Conservation (phyloP, 2,329 filamentous ascomycete species). For the Tolypocladium ovalisporum region DNA sequence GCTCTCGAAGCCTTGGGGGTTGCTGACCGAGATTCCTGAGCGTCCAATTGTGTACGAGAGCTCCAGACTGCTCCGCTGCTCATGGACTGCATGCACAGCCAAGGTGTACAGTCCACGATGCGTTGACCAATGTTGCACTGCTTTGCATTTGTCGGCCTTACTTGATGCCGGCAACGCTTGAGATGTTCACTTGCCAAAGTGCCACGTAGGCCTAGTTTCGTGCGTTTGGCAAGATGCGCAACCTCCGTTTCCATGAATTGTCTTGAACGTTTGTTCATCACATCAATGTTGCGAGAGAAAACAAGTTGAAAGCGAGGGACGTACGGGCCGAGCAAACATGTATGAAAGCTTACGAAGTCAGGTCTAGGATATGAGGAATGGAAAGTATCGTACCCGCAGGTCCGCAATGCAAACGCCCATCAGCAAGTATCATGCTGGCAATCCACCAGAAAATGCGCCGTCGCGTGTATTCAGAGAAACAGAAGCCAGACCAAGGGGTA, state of each 20-base stretch:
- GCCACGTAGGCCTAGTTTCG: neutral
- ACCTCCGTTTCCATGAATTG: neutral
- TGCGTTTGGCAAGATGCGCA: neutral
- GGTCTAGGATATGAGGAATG: neutral
- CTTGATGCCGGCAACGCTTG: neutral
- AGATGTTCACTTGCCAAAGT: neutral
- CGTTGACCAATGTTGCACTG: neutral
- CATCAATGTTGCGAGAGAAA: neutral
- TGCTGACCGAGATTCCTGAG: neutral
- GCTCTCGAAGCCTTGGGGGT: slow-evolving; percentile 16
- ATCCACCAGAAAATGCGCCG: neutral
- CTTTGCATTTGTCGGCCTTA: neutral
- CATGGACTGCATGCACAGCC: neutral
- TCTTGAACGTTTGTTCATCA: neutral
- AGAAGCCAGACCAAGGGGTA: neutral
- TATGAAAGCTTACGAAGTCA: neutral
- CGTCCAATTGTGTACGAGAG: neutral
- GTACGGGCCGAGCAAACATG: neutral
- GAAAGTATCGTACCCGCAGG: neutral
- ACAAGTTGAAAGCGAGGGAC: neutral
- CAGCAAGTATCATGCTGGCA: neutral
- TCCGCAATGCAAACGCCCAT: neutral
- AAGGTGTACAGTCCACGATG: neutral
- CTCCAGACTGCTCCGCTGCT: neutral
- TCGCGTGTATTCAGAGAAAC: neutral